Conservation (phyloP, 805 yeast species). For the Yarrowia sp. region DNA sequence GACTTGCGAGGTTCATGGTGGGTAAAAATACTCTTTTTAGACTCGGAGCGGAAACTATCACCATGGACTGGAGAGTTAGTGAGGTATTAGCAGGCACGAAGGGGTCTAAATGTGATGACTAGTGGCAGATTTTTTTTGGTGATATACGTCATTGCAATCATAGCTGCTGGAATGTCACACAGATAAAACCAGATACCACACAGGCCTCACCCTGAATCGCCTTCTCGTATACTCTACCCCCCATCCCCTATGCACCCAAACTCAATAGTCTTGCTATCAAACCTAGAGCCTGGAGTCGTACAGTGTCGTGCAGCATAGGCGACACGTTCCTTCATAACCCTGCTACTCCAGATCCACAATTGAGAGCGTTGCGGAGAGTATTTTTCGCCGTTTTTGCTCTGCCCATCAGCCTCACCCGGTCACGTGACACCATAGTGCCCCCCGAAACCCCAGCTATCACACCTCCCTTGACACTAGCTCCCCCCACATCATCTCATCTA, state of each 20-base stretch:
- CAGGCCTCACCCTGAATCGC: not conserved
- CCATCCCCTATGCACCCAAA: slow-evolving; percentile 8
- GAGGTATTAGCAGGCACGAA: not conserved
- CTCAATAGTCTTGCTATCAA: slow-evolving; percentile 30
- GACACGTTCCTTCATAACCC: slow-evolving; percentile 30
- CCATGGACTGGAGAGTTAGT: not conserved
- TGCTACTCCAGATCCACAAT: not conserved
- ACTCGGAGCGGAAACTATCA: not conserved
- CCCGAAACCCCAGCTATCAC: not conserved
- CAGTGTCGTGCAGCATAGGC: slow-evolving; percentile 34
- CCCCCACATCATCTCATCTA: not conserved
- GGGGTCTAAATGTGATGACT: not conserved
- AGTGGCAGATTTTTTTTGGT: not conserved
- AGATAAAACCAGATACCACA: too few species aligned
- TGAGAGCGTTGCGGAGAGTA: not conserved
- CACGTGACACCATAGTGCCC: not conserved
- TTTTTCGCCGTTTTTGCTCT: not conserved
- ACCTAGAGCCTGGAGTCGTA: slow-evolving; percentile 30
- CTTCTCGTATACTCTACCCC: not conserved
- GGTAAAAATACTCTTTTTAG: slow-evolving; percentile 16
- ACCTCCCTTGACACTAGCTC: not conserved
- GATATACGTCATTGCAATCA: too few species aligned
- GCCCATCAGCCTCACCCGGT: not conserved
- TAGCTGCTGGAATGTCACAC: too few species aligned
- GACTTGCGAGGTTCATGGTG: not conserved